Conservation (phyloP, 805 yeast genomes). For the Candida ficus region DNA sequence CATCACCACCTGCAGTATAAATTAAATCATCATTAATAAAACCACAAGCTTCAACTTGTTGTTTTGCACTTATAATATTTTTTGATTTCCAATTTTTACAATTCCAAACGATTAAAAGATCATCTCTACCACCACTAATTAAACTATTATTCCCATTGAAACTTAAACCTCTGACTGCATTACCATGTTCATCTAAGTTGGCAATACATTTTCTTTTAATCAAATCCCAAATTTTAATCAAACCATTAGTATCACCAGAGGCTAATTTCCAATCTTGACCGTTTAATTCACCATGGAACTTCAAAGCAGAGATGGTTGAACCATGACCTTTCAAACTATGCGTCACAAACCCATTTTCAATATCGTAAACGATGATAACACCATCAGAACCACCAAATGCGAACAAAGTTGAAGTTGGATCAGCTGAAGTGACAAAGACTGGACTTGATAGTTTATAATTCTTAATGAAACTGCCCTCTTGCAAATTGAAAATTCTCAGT, state of each 20-base stretch:
- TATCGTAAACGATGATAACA: slow-evolving; percentile 83
- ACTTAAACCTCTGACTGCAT: slow-evolving; percentile 83
- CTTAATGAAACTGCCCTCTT: slow-evolving; percentile 36
- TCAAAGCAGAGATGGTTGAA: slow-evolving; percentile 72
- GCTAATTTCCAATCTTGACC: slow-evolving; percentile 72
- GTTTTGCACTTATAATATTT: slow-evolving; percentile 67
- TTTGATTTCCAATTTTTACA: slow-evolving; percentile 48
- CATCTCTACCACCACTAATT: slow-evolving; percentile 87
- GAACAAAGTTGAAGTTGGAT: slow-evolving; percentile 75
- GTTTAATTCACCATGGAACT: slow-evolving; percentile 69
- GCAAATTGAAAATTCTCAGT: slow-evolving; percentile 52
- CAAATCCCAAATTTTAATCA: slow-evolving; percentile 57
- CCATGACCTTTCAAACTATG: slow-evolving; percentile 94
- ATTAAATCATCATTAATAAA: slow-evolving; percentile 69
- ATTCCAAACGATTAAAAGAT: slow-evolving; percentile 58
- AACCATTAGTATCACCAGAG: slow-evolving; percentile 59
- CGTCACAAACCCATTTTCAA: slow-evolving; percentile 81
- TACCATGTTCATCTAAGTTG: slow-evolving; percentile 66
- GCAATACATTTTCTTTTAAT: slow-evolving; percentile 64
- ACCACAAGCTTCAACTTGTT: slow-evolving; percentile 69
- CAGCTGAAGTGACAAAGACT: slow-evolving; percentile 70
- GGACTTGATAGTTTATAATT: slow-evolving; percentile 69
- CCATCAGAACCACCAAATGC: slow-evolving; percentile 98
- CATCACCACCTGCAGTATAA: slow-evolving; percentile 80
- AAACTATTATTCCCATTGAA: slow-evolving; percentile 57